Evolutionary conservation across 768 basidiomycete species (phyloP), one percentile per base, ranked within the genome.

Genomic region (Candolleomyces aberdarensis): DNA sequence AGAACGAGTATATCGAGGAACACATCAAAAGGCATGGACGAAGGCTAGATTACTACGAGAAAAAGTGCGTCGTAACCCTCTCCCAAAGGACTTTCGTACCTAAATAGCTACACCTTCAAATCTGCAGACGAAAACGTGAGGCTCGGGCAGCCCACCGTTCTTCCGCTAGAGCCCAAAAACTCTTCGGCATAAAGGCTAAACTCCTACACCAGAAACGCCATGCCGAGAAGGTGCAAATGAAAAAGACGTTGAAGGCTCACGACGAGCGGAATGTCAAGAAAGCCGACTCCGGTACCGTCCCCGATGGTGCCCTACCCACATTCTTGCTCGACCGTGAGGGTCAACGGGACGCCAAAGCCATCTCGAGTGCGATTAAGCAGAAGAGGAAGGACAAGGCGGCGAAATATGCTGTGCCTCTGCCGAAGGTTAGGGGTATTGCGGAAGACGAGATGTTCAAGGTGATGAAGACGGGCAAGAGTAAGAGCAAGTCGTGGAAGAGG

Each of bases 371-470:
- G 19, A 89, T 99, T 81, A 99, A 99, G 78, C 94, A 99, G 76
- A 94, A 94, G 72, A 87, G 97, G 70, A 99, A 98, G 75, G 97
- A 99, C 80, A 96, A 96, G 79, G 97, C 96, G 1, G 96, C 96
- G 17, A 98, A 97, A 75, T 99, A 93, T 76, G 87, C 95, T 17
- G 97, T 99, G 1, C 97, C 97, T 5, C 72, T 99, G 63, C 97
- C 97, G 53, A 96, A 94, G 77, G 97, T 99, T 56, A 80, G 96
- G 61, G 97, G 97, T 19, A 98, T 99, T 67, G 96, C 96, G 15
- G 97, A 99, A 74, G 97, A 98, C 69, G 97, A 99, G 81, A 97
- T 95, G 91, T 99, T 99, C 83, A 98, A 96, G 81, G 97, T 99
- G 32, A 80, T 99, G 82, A 93, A 94, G 81, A 95, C 96, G 0